Percentiles rank a stretch among this genome's conserved stretches.
phyloP scores from a whole-genome alignment of 164 flowering plant genomes.

The Hamamelis virginiana region DNA sequence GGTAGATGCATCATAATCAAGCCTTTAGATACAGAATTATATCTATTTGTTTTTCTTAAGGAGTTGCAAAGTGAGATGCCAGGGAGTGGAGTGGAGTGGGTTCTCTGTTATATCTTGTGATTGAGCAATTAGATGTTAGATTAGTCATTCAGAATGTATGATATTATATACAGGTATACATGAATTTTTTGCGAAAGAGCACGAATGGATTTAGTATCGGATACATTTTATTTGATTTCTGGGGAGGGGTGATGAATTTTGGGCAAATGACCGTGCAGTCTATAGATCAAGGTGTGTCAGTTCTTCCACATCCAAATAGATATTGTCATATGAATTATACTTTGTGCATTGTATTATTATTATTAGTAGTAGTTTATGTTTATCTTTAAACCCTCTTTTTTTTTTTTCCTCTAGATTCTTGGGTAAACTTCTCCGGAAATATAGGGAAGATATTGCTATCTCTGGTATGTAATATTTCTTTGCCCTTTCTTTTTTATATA shows the following conservation, averaged over 20 bases:
- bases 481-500: neutral
- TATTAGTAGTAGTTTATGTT: too few relatives aligned
- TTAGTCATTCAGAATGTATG: neutral
- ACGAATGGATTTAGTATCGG: conserved; percentile 94
- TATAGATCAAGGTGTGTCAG: conserved; percentile 76
- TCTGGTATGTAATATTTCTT: conserved; percentile 49
- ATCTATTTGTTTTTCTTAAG: too few relatives aligned
- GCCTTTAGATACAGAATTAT: too few relatives aligned
- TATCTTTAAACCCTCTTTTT: neutral
- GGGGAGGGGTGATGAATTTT: conserved; percentile 69
- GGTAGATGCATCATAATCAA: too few relatives aligned
- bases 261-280: conserved; percentile 85
- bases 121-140: neutral
- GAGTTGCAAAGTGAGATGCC: too few relatives aligned
- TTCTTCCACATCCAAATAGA: neutral
- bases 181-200: conserved; percentile 83
- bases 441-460: conserved; percentile 85
- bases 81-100: too few relatives aligned
- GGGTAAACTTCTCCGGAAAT: conserved; percentile 85
- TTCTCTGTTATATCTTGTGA: too few relatives aligned
- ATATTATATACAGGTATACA: conserved; percentile 44
- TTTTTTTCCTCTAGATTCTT: conserved; percentile 53
- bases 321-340: neutral
- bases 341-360: neutral
- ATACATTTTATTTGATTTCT: conserved; percentile 73